Percentiles rank a stretch among this genome's conserved stretches.
Evolutionary conservation across 2,329 filamentous ascomycete genomes (phyloP).

Genomic region (Alternaria hordeiaustralica): DNA sequence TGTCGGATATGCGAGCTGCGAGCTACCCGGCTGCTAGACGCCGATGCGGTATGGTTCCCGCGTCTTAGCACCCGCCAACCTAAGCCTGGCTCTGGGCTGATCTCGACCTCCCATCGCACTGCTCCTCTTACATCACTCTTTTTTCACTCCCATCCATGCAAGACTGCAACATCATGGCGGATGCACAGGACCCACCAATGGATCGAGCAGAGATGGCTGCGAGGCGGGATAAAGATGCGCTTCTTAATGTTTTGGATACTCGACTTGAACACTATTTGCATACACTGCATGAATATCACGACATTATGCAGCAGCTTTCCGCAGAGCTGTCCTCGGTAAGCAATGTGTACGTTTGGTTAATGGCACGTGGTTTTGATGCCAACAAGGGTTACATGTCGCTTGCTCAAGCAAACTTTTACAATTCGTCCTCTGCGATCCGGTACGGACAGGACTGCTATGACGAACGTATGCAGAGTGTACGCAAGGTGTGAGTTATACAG

Average conservation of each 20-base stretch:
- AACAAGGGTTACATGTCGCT: constrained; percentile 58
- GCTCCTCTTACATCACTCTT: not conserved
- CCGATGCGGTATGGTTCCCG: constrained; percentile 24
- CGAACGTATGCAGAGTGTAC: constrained; percentile 70
- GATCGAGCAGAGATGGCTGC: not conserved
- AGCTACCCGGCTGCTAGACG: constrained; percentile 14
- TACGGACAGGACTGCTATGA: constrained; percentile 77
- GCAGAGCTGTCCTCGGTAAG: constrained; percentile 62
- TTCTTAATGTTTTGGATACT: constrained; percentile 61
- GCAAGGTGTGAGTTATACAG: constrained; percentile 52
- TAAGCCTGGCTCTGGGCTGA: not conserved
- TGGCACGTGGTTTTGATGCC: not conserved
- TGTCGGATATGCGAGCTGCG: constrained; percentile 18
- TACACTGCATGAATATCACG: constrained; percentile 71
- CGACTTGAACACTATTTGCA: constrained; percentile 70
- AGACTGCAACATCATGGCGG: constrained; percentile 11
- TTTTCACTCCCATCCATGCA: not conserved
- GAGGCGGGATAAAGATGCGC: constrained; percentile 25
- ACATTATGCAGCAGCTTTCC: constrained; percentile 62
- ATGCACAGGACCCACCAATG: constrained; percentile 3
- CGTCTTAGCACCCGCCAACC: not conserved
- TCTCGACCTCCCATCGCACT: not conserved
- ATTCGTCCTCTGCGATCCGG: constrained; percentile 65
- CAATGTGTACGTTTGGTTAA: not conserved
- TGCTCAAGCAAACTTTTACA: constrained; percentile 77